Evolutionary conservation across 2,329 filamentous ascomycete species (phyloP), one percentile per base, ranked within the genome.

Genomic region (Microthyrium microscopicum): DNA sequence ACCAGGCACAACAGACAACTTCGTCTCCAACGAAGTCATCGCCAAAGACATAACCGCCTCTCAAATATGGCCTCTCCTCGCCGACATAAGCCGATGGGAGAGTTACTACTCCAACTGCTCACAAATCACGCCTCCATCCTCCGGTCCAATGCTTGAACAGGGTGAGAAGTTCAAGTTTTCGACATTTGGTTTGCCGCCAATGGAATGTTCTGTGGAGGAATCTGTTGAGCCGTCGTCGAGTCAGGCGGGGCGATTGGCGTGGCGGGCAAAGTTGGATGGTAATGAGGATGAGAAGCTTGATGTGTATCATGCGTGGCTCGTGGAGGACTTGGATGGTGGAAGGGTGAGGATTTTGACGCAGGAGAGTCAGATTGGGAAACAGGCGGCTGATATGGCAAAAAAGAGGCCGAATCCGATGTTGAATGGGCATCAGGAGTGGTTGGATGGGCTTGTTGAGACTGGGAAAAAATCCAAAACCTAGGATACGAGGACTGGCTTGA

Each of bases 1-100:
- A n/a, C 52, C 52, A 0, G 51, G 52, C 18, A 54, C 47, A 24
- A 54, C 52, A 13, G 48, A 53, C 41, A 54, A 54, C 40, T 55
- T 48, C 36, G 44, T 53, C 28, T 44, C 44, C 31, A 54, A 54
- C 41, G 52, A 54, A 40, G 41, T 44, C 27, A 47, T 54, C 31
- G 50, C 42, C 5, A 38, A 40, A 28, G 33, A 38, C 27, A 17
- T 54, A 5, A 44, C 44, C 17, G 43, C 46, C 5, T 33, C 43
- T 5, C 44, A 52, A 21, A 47, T 55, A 37, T 55, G 52, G 52
- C 33, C 36, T 3, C 38, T 45, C 2, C 46, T 55, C 5, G 41
- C 41, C 36, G 47, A 55, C 43, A 46, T 50, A 31, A 42, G 42
- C 3, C 46, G 50, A 42, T 55, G 51, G 52, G 36, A 44, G 4